A percentile compares a stretch with the other conserved stretches of the same genome.
Evolutionary conservation across 768 basidiomycete species (phyloP).

Genomic region (Suillus occidentalis): DNA sequence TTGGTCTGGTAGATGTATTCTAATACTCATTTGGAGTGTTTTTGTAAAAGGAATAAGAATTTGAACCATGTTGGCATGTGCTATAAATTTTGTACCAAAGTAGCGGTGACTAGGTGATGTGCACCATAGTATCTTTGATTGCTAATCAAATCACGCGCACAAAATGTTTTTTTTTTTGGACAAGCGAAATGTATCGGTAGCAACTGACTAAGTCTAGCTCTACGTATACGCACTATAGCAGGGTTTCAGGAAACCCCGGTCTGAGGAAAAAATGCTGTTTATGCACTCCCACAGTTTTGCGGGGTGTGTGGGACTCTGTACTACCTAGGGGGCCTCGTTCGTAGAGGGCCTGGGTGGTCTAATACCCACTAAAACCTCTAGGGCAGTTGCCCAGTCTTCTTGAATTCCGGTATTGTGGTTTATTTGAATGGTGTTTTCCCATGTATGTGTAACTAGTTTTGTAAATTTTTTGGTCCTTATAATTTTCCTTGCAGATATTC

Average conservation of each 20-base stretch:
- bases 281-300: not conserved
- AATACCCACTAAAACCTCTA: not conserved
- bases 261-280: not conserved
- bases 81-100: no score
- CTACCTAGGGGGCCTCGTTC: not conserved
- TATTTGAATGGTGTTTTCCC: not conserved
- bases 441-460: not conserved
- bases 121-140: no score
- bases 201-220: not conserved
- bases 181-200: not conserved
- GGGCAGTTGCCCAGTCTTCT: not conserved
- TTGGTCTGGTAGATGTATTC: no score
- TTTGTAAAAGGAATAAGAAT: no score
- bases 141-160: no score
- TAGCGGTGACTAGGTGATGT: no score
- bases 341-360: not conserved
- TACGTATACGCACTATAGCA: not conserved
- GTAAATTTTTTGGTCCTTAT: not conserved
- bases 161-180: not conserved
- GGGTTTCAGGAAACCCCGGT: not conserved
- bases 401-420: not conserved
- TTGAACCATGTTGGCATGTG: no score
- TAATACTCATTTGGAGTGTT: no score
- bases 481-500: not conserved
- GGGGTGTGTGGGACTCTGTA: not conserved